Conservation (phyloP, 805 yeast genomes). For the Brettanomyces custersianus region DNA sequence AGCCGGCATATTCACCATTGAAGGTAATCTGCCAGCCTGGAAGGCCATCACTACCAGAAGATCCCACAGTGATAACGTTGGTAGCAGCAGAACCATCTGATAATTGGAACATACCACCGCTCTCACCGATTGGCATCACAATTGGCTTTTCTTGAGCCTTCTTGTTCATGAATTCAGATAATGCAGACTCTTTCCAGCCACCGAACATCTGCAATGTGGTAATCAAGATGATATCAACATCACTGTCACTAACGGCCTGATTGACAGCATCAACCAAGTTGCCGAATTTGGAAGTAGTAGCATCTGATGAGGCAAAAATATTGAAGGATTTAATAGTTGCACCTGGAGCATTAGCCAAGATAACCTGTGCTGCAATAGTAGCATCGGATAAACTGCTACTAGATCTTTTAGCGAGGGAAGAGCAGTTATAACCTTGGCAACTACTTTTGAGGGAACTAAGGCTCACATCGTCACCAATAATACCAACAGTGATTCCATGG, state of each 20-base stretch:
- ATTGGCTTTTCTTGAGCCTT: slow-evolving; percentile 3
- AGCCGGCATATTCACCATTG: background rate
- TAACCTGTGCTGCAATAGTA: slow-evolving; percentile 5
- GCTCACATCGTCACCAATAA: too few species aligned
- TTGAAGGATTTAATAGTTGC: slow-evolving; percentile 4
- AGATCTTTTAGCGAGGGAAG: too few species aligned
- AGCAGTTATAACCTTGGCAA: too few species aligned
- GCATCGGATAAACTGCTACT: too few species aligned
- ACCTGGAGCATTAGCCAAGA: slow-evolving; percentile 2
- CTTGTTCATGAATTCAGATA: slow-evolving; percentile 2
- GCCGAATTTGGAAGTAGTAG: background rate
- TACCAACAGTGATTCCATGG: too few species aligned
- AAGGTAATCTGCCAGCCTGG: slow-evolving; percentile 3
- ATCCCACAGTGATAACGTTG: slow-evolving; percentile 6
- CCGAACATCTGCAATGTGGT: slow-evolving; percentile 5
- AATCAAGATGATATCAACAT: slow-evolving; percentile 5
- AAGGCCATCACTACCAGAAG: slow-evolving; percentile 3
- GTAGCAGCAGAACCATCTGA: slow-evolving; percentile 7
- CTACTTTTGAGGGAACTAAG: too few species aligned
- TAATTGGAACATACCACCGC: slow-evolving; percentile 5
- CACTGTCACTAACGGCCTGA: slow-evolving; percentile 2
- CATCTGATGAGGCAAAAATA: slow-evolving; percentile 1
- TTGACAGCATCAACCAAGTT: slow-evolving; percentile 2
- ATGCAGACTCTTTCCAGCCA: slow-evolving; percentile 3
- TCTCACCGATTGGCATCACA: slow-evolving; percentile 6